Percentiles rank a stretch among this genome's conserved stretches.
phyloP scores from a whole-genome alignment of 2,329 filamentous ascomycete genomes.

The Juglanconis juglandina region DNA sequence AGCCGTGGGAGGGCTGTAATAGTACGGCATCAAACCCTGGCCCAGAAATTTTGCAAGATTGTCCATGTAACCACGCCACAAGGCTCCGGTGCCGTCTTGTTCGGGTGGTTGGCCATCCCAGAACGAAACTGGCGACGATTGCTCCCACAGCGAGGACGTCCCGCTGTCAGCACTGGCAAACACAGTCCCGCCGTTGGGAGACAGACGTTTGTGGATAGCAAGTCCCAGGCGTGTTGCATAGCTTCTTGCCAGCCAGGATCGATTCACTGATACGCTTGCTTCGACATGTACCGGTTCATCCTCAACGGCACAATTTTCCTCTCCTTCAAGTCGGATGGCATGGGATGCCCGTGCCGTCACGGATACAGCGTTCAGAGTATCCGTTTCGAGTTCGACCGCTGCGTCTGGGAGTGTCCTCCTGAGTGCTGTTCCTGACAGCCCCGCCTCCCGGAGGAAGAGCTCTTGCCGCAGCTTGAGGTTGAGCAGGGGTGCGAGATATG shows the following conservation, averaged over 20 bases:
- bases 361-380: constrained; percentile 36
- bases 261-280: constrained; percentile 27
- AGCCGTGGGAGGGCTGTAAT: constrained; percentile 31
- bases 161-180: constrained; percentile 41
- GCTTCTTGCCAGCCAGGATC: constrained; percentile 17
- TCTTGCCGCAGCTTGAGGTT: constrained; percentile 38
- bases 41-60: background rate
- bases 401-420: constrained; percentile 21
- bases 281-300: constrained; percentile 35
- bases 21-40: background rate
- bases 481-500: constrained; percentile 36
- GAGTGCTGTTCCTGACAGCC: background rate
- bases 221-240: constrained; percentile 28
- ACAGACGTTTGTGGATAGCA: constrained; percentile 32
- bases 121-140: background rate
- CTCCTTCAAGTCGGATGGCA: constrained; percentile 26
- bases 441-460: constrained; percentile 24
- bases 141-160: constrained; percentile 25
- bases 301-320: constrained; percentile 1
- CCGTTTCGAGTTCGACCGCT: constrained; percentile 34
- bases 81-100: background rate
- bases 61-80: constrained; percentile 17
- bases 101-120: background rate
- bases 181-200: constrained; percentile 27
- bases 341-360: constrained; percentile 36